A percentile compares a stretch with the other conserved stretches of the same genome.
These are phyloP conservation scores for Lentinula aciculospora DNA, from an alignment of 768 basidiomycete genomes.

Conservation along the genomic window DNA sequence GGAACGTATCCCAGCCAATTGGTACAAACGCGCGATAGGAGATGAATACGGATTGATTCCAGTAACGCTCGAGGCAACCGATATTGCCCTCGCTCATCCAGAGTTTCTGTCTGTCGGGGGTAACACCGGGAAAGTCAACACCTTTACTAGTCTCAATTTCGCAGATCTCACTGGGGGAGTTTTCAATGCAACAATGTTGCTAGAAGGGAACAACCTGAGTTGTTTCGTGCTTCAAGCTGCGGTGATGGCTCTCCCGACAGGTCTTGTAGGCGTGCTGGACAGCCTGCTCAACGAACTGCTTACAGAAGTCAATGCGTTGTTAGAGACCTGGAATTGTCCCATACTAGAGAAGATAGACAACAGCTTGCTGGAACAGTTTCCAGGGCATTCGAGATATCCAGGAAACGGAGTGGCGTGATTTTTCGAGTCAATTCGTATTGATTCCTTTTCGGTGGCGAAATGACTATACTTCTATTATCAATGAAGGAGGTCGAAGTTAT, in stretches of 20 bases:
- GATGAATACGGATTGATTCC: constrained; percentile 1
- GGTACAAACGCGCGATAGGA: constrained; percentile 2
- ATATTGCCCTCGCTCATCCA: neutral
- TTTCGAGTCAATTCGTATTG: too few relatives aligned
- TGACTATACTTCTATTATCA: too few relatives aligned
- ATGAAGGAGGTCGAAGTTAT: too few relatives aligned
- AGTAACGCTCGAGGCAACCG: neutral
- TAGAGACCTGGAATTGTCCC: neutral
- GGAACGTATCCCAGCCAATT: constrained; percentile 7
- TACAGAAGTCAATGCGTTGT: neutral
- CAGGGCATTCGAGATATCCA: neutral
- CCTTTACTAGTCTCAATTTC: constrained; percentile 1
- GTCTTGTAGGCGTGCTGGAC: neutral
- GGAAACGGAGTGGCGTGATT: neutral
- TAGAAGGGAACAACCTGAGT: neutral
- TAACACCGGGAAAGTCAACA: constrained; percentile 1
- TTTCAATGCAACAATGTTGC: neutral
- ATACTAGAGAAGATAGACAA: neutral
- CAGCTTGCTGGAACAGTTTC: neutral
- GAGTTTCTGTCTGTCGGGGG: constrained; percentile 7
- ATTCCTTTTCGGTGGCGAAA: too few relatives aligned
- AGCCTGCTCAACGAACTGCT: neutral
- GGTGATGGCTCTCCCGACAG: neutral
- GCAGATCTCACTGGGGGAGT: constrained; percentile 6
- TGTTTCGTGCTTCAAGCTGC: neutral